Conservation (phyloP, 257 asterid genomes). For the Petrea volubilis region DNA sequence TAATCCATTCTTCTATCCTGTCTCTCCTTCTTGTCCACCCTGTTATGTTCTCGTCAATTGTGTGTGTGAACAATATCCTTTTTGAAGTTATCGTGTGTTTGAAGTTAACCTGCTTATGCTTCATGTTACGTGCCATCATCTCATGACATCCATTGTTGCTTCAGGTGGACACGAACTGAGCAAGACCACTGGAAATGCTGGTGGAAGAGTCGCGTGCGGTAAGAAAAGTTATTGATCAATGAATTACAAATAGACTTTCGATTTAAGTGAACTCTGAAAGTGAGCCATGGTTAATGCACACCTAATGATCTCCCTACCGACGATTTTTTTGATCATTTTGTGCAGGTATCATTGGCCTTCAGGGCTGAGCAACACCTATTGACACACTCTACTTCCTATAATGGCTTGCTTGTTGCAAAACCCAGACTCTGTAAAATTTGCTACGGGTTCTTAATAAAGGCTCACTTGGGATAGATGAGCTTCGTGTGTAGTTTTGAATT, state of each 20-base stretch:
- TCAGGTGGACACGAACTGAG: slow-evolving; percentile 70
- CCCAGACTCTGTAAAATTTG: not conserved
- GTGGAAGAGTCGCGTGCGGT: slow-evolving; percentile 70
- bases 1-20: too few species aligned
- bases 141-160: not conserved
- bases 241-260: not conserved
- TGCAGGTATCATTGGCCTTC: slow-evolving; percentile 65
- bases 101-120: not conserved
- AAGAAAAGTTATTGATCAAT: not conserved
- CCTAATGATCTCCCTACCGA: not conserved
- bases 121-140: not conserved
- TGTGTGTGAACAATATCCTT: not conserved
- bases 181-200: slow-evolving; percentile 72
- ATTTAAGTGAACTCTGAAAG: not conserved
- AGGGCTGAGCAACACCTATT: slow-evolving; percentile 42
- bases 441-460: slow-evolving; percentile 9
- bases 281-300: not conserved
- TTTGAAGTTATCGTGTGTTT: not conserved
- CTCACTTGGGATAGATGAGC: not conserved
- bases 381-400: not conserved
- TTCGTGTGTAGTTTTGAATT: not conserved
- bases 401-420: not conserved
- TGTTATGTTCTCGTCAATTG: not conserved
- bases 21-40: not conserved
- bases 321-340: not conserved